Percentiles rank a stretch among this genome's conserved stretches.
These are phyloP conservation scores for Melampsora larici-populina DNA, from an alignment of 1,284 basidiomycete species.

Conservation along the genomic window DNA sequence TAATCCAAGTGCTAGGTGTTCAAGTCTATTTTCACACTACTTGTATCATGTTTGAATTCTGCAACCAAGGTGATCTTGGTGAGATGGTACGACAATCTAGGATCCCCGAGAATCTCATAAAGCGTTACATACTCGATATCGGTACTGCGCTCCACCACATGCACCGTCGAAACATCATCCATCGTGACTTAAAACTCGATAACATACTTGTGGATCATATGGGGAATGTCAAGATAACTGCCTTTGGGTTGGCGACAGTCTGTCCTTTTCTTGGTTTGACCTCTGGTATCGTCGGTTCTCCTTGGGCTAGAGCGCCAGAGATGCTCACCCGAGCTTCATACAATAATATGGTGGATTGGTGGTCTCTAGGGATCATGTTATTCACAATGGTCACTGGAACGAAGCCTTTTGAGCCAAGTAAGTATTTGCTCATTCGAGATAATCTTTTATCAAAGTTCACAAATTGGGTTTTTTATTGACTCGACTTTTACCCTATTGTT, in stretches of 20 bases:
- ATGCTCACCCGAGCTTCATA: constrained; percentile 46
- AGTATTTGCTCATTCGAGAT: too few relatives aligned
- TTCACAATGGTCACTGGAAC: too few relatives aligned
- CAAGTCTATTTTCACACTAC: too few relatives aligned
- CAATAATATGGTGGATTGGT: constrained; percentile 49
- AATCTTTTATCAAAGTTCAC: too few relatives aligned
- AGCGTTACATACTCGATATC: constrained; percentile 26
- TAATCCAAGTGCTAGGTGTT: too few relatives aligned
- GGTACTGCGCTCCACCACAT: constrained; percentile 12
- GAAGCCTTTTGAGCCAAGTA: too few relatives aligned
- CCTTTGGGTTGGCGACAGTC: constrained; percentile 10
- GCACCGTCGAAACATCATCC: constrained; percentile 8
- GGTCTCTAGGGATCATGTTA: constrained; percentile 42
- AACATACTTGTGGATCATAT: constrained; percentile 2
- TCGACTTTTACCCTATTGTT: too few relatives aligned
- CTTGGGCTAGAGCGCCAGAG: constrained; percentile 50
- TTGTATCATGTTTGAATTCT: too few relatives aligned
- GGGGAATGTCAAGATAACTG: constrained; percentile 26
- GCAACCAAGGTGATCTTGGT: too few relatives aligned
- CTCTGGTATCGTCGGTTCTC: constrained; percentile 48
- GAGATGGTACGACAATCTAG: too few relatives aligned
- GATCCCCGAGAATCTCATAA: constrained; percentile 43
- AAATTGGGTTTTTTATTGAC: too few relatives aligned
- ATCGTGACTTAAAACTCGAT: constrained; percentile 26
- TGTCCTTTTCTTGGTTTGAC: constrained; percentile 42